A percentile compares a stretch with the other conserved stretches of the same genome.
Evolutionary conservation across 2,329 filamentous ascomycete genomes (phyloP).

Genomic region (Apiospora rasikravindrae): DNA sequence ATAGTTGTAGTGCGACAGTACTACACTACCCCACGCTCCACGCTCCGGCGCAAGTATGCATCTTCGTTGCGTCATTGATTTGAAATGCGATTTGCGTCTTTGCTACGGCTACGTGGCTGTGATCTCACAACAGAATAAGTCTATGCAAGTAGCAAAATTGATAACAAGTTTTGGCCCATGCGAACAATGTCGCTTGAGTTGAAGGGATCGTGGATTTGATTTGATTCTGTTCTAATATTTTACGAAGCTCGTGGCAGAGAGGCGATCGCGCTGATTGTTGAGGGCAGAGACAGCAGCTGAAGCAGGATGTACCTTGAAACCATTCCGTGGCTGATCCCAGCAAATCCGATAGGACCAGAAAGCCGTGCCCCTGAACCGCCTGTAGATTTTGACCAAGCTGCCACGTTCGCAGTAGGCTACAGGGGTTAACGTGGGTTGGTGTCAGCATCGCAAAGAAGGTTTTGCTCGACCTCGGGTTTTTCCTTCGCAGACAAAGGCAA

Average conservation of each 20-base stretch:
- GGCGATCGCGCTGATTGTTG: background rate
- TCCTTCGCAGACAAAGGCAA: background rate
- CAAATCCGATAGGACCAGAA: background rate
- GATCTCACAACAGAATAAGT: background rate
- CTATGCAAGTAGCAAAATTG: background rate
- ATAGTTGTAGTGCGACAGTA: background rate
- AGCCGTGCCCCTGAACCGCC: conserved; percentile 7
- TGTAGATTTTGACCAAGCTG: background rate
- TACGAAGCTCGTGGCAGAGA: background rate
- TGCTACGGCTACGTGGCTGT: background rate
- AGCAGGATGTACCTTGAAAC: conserved; percentile 17
- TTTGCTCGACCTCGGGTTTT: background rate
- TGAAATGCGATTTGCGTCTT: background rate
- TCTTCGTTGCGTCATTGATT: conserved; percentile 9
- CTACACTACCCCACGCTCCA: conserved; percentile 1
- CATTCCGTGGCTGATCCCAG: conserved; percentile 3
- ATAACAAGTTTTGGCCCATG: too few relatives aligned
- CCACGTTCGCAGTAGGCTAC: background rate
- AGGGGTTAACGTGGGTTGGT: background rate
- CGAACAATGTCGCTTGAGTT: background rate
- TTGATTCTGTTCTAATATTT: background rate
- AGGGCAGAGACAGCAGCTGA: background rate
- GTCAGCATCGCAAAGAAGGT: background rate
- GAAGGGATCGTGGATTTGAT: background rate
- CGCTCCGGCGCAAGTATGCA: background rate